Evolutionary conservation across 768 basidiomycete species (phyloP).

Genomic region (Clitopilus passeckerianus): DNA sequence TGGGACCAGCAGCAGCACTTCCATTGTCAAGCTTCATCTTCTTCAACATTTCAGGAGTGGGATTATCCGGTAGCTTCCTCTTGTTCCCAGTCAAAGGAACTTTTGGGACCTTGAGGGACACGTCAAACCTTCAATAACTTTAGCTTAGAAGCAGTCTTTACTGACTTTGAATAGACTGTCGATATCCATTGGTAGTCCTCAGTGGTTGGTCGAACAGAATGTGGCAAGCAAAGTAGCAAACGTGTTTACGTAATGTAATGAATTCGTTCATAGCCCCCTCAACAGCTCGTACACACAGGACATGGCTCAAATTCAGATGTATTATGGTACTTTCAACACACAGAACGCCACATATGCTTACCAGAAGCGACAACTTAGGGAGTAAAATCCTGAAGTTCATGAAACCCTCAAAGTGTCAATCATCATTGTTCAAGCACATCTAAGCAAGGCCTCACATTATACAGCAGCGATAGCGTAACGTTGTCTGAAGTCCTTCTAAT

Average conservation of each 20-base stretch:
- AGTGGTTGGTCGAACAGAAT: not conserved
- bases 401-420: not conserved
- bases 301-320: not conserved
- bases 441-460: not conserved
- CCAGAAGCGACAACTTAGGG: too few species aligned
- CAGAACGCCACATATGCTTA: too few species aligned
- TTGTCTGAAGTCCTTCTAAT: not conserved
- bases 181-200: constrained; percentile 33
- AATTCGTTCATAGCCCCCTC: too few species aligned
- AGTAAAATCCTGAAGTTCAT: not conserved
- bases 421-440: not conserved
- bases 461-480: not conserved
- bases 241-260: not conserved
- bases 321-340: too few species aligned
- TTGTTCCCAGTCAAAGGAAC: constrained; percentile 62
- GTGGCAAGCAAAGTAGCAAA: not conserved
- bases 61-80: constrained; percentile 71
- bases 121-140: not conserved
- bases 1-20: constrained; percentile 1
- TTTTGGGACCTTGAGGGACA: constrained; percentile 51
- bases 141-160: not conserved
- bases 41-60: constrained; percentile 79
- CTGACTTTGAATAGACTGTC: constrained; percentile 48
- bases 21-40: constrained; percentile 58
- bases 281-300: too few species aligned